phyloP scores from a whole-genome alignment of 177 flowering plant species.

The Vitis hybrid region DNA sequence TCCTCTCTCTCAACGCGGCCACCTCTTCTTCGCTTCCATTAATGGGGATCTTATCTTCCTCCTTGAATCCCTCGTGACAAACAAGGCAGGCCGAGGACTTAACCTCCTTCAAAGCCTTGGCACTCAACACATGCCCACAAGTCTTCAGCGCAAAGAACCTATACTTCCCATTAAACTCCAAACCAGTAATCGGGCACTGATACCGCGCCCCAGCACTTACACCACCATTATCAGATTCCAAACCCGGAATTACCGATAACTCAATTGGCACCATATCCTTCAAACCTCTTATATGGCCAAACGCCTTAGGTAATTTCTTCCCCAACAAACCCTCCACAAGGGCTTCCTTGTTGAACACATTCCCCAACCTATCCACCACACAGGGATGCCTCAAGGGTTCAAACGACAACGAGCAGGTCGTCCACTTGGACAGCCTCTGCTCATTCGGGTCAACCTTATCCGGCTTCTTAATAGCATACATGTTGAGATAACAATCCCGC shows the following conservation, averaged over 20 bases:
- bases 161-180: slow-evolving; percentile 87
- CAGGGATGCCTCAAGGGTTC: slow-evolving; percentile 81
- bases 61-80: slow-evolving; percentile 64
- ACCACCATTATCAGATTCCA: slow-evolving; percentile 18
- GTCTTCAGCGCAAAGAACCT: slow-evolving; percentile 65
- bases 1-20: slow-evolving; percentile 57
- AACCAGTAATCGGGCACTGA: slow-evolving; percentile 87
- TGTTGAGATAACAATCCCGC: slow-evolving; percentile 92
- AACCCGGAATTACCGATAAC: slow-evolving; percentile 50
- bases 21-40: slow-evolving; percentile 90
- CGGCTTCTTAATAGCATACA: slow-evolving; percentile 90
- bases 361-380: slow-evolving; percentile 77
- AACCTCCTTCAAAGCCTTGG: slow-evolving; percentile 90
- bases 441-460: slow-evolving; percentile 96
- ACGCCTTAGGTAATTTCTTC: slow-evolving; percentile 74
- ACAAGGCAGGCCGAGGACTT: slow-evolving; percentile 72
- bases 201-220: slow-evolving; percentile 34
- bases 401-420: slow-evolving; percentile 67
- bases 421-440: slow-evolving; percentile 74
- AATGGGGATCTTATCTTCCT: slow-evolving; percentile 74
- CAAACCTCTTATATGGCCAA: slow-evolving; percentile 78
- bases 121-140: slow-evolving; percentile 96
- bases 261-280: slow-evolving; percentile 77
- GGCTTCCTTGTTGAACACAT: slow-evolving; percentile 79
- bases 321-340: slow-evolving; percentile 74